These are phyloP conservation scores for Termitomyces sp. DNA, from an alignment of 768 basidiomycete genomes.

Conservation along the genomic window DNA sequence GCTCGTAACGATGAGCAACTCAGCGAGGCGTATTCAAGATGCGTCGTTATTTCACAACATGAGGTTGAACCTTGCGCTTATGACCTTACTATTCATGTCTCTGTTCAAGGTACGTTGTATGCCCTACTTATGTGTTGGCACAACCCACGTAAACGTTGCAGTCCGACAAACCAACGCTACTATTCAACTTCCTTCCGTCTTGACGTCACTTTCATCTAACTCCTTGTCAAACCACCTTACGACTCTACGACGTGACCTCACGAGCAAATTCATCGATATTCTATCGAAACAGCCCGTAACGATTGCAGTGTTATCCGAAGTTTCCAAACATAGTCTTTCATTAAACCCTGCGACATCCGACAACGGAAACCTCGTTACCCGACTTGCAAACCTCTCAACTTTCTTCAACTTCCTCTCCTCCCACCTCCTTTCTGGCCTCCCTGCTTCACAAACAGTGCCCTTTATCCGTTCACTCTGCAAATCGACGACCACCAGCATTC, in stretches of 20 bases:
- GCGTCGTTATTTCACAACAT: slow-evolving; percentile 45
- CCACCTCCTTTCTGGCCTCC: slow-evolving; percentile 52
- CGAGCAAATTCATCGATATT: slow-evolving; percentile 51
- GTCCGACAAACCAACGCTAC: slow-evolving; percentile 51
- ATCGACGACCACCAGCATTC: slow-evolving; percentile 52
- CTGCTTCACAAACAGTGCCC: slow-evolving; percentile 32
- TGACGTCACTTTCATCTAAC: slow-evolving; percentile 51
- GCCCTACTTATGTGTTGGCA: neutral
- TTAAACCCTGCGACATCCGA: slow-evolving; percentile 39
- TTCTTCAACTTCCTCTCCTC: slow-evolving; percentile 59
- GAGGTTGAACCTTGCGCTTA: slow-evolving; percentile 28
- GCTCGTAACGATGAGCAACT: slow-evolving; percentile 69
- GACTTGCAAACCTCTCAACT: slow-evolving; percentile 49
- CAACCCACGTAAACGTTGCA: slow-evolving; percentile 19
- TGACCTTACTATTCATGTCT: slow-evolving; percentile 43
- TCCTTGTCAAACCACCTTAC: slow-evolving; percentile 52
- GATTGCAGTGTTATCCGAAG: slow-evolving; percentile 29
- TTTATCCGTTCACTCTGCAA: slow-evolving; percentile 58
- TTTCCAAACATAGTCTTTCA: slow-evolving; percentile 41
- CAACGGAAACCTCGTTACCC: slow-evolving; percentile 28
- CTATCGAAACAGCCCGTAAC: slow-evolving; percentile 48
- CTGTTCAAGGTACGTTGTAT: slow-evolving; percentile 35
- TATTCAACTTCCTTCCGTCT: slow-evolving; percentile 46
- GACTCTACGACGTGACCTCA: slow-evolving; percentile 61
- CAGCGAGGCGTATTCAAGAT: slow-evolving; percentile 57